Percentiles rank a stretch among this genome's conserved stretches.
phyloP scores from a whole-genome alignment of 2,329 filamentous ascomycete species.

The Ophiosphaerella korrae region DNA sequence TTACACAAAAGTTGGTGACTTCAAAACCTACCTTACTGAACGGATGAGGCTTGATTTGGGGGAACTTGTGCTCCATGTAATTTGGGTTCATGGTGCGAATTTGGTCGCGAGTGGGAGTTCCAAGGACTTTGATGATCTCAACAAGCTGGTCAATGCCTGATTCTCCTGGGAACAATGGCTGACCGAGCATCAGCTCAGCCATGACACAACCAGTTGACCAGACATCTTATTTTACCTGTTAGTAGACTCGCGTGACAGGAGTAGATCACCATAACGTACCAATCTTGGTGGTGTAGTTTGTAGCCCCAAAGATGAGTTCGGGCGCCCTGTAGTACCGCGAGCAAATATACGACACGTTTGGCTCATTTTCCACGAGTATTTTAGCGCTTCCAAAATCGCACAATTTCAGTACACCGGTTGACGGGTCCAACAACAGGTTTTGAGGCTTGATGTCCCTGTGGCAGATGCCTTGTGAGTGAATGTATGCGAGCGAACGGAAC shows the following conservation, averaged over 20 bases:
- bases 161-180: constrained; percentile 96
- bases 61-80: constrained; percentile 99
- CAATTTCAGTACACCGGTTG: constrained; percentile 89
- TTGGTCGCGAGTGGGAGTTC: constrained; percentile 94
- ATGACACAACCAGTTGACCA: constrained; percentile 99
- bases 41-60: constrained; percentile 98
- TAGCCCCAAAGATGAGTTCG: constrained; percentile 97
- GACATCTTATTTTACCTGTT: constrained; percentile 69
- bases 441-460: constrained; percentile 99
- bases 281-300: constrained; percentile 99
- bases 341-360: constrained; percentile 99
- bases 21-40: constrained; percentile 77
- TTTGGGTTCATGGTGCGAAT: constrained; percentile 99
- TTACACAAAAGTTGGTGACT: too few species aligned
- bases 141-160: constrained; percentile 98
- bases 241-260: constrained; percentile 13
- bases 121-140: constrained; percentile 98
- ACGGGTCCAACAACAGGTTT: constrained; percentile 91
- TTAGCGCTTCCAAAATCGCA: constrained; percentile 99
- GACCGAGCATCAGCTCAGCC: constrained; percentile 98
- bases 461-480: constrained; percentile 98
- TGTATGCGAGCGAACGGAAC: constrained; percentile 97
- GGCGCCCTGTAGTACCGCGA: constrained; percentile 98
- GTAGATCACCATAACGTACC: constrained; percentile 64
- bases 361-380: constrained; percentile 97